Evolutionary conservation across 345 rosid species (phyloP).

Genomic region (Sisymbrium altissimum): DNA sequence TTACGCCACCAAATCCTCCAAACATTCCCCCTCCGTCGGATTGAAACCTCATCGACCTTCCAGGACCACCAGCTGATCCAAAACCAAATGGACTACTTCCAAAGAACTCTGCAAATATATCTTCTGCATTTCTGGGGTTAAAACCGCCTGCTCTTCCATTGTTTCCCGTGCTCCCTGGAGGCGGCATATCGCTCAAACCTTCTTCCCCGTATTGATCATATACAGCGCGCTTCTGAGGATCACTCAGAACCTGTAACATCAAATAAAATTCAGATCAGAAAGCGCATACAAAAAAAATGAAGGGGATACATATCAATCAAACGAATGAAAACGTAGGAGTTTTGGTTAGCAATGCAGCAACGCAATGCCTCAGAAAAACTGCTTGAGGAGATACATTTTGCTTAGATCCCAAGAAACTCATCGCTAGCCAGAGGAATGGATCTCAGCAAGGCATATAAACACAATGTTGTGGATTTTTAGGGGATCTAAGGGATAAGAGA

Average conservation of each 20-base stretch:
- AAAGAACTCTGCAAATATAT: constrained; percentile 92
- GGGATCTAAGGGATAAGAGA: not conserved
- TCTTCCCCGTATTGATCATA: constrained; percentile 94
- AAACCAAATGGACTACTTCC: constrained; percentile 86
- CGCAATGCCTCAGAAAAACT: not conserved
- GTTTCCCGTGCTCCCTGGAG: constrained; percentile 52
- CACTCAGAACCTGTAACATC: constrained; percentile 74
- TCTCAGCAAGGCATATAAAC: not conserved
- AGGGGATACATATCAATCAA: not conserved
- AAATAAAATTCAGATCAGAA: too few species aligned
- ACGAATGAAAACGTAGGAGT: not conserved
- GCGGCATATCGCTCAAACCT: constrained; percentile 81
- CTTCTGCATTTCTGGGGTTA: constrained; percentile 94
- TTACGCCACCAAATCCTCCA: constrained; percentile 45
- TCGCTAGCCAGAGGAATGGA: not conserved
- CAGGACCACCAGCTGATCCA: constrained; percentile 61
- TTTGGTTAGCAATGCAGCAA: constrained; percentile 10
- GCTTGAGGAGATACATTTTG: constrained; percentile 3
- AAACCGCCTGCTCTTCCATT: constrained; percentile 55
- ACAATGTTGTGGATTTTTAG: not conserved
- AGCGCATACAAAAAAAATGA: too few species aligned
- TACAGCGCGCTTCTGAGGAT: constrained; percentile 70
- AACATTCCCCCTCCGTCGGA: constrained; percentile 70
- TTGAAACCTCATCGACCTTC: constrained; percentile 69
- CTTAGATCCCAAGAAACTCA: constrained; percentile 26